Base-by-base conservation (phyloP, 495 filamentous ascomycete species). In the Aspergillus nidulans region DNA sequence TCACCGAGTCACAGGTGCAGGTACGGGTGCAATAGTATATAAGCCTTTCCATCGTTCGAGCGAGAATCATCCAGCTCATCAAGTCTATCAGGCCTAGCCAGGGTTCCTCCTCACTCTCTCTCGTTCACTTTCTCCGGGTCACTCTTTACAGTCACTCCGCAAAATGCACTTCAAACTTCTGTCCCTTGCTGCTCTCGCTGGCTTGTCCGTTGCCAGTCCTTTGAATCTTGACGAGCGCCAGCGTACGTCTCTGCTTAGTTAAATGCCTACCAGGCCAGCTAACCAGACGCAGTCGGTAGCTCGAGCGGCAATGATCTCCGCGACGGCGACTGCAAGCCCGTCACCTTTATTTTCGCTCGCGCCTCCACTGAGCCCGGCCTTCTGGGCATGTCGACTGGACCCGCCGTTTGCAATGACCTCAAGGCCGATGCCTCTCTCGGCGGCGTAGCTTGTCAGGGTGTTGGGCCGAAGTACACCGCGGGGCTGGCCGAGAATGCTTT, bases 331-430 rank as follows among this genome's bases (percentile, higher is more conserved):
- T 81, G 78, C 62, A 68, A 73, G 18, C 60, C 65, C 30, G 67
- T 80, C 40, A 76, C 79, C 54, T 76, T 80, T 60, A 74, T 81
- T 59, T 81, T 69, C 54, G 79, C 80, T 19, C 78, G 75, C 50
- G 75, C 74, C 20, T 75, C 69, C 48, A 74, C 69, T 25, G 75
- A 79, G 43, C 53, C 62, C 6, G 80, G 78, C 40, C 79, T 81
- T 62, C 67, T 81, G 63, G 78, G 58, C 13, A 54, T 53, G 13
- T 70, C 71, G 0, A 68, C 69, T 41, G 74, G 74, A 10, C 74
- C 74, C 4, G 63, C 53, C 7, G 60, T 73, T 36, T 75, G 70
- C 0, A 63, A 71, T 46, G 67, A 58, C 24, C 60, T 77, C 1
- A 60, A 60, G 44, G 15, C 32, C 9, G 36, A 62, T 6, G 54